Evolutionary conservation across 2,329 filamentous ascomycete species (phyloP), one percentile per base, ranked within the genome.

Genomic region (Venturiaceae sp.): DNA sequence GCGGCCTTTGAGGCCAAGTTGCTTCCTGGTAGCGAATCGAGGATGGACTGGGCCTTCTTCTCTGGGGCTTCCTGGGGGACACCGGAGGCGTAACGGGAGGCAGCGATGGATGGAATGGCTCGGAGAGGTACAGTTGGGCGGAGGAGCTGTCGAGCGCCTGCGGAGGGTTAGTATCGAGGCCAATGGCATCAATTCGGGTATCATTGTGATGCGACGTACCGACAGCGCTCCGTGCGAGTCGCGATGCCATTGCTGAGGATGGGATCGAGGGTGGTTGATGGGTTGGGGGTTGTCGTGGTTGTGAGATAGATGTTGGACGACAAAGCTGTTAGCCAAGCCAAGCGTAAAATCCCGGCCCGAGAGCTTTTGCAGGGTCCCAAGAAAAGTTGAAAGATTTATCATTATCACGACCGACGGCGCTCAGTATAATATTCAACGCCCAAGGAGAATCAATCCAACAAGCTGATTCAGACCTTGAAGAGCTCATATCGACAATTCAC

Each of bases 181-280:
- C 74, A 75, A 78, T 77, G 72, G 72, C 68, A 68, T 66, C 55
- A 62, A 56, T 44, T 62, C 55, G 23, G n/a, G 46, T 61, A 62
- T 67, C 62, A 56, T 61, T 36, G 57, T 62, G 61, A 60, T 62
- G 61, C 54, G 66, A 85, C 90, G 77, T 85, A 97, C 92, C 89
- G 80, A 92, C 81, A 80, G 91, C 90, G 83, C 86, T 92, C 84
- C 89, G 91, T 84, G 87, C 90, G 81, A 97, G 84, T 83, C 92
- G 90, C 79, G 90, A 96, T 83, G 92, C 92, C 92, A 97, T 97
- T 88, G 81, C 88, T 76, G n/a, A n/a, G n/a, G n/a, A n/a, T n/a
- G n/a, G n/a, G n/a, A n/a, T n/a, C n/a, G n/a, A n/a, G n/a, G n/a
- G n/a, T n/a, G n/a, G n/a, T 83, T 72, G 77, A 75, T 77, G 41